A percentile compares a stretch with the other conserved stretches of the same genome.
Evolutionary conservation across 768 basidiomycete genomes (phyloP).

Genomic region (Lactarius sp.): DNA sequence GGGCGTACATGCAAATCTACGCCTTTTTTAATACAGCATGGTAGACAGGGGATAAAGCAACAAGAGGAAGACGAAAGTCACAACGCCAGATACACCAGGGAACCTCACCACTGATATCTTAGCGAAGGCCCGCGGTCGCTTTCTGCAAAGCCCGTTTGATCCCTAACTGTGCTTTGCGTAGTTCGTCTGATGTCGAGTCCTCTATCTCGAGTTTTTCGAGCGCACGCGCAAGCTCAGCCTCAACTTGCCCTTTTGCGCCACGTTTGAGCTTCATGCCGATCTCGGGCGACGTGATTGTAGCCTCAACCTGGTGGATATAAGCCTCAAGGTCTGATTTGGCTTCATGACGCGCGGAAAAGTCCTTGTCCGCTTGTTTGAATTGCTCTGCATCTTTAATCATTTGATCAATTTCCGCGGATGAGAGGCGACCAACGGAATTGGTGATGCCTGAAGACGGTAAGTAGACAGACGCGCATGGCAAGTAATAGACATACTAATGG

Average conservation of each 20-base stretch:
- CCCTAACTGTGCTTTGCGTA: constrained; percentile 91
- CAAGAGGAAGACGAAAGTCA: constrained; percentile 6
- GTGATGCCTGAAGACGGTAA: constrained; percentile 64
- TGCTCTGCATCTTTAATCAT: constrained; percentile 99
- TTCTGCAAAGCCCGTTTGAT: constrained; percentile 98
- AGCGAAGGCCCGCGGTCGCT: constrained; percentile 88
- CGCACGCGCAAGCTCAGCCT: constrained; percentile 95
- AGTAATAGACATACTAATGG: constrained; percentile 65
- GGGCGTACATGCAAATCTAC: not conserved
- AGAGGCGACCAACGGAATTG: constrained; percentile 98
- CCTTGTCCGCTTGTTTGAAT: constrained; percentile 94
- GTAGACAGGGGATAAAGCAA: constrained; percentile 25
- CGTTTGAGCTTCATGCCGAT: constrained; percentile 99
- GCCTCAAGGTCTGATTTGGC: constrained; percentile 98
- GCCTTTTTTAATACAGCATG: constrained; percentile 17
- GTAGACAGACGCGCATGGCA: constrained; percentile 12
- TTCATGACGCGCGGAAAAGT: constrained; percentile 96
- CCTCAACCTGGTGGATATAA: constrained; percentile 95
- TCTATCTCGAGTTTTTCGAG: constrained; percentile 98
- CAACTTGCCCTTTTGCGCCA: constrained; percentile 89
- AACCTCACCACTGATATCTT: constrained; percentile 28
- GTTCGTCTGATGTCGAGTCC: constrained; percentile 88
- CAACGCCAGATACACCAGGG: not conserved
- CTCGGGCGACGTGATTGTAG: constrained; percentile 92
- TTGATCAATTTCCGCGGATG: constrained; percentile 96